Evolutionary conservation across 2,329 filamentous ascomycete species (phyloP), one percentile per base, ranked within the genome.

Genomic region (Talaromyces sp.): DNA sequence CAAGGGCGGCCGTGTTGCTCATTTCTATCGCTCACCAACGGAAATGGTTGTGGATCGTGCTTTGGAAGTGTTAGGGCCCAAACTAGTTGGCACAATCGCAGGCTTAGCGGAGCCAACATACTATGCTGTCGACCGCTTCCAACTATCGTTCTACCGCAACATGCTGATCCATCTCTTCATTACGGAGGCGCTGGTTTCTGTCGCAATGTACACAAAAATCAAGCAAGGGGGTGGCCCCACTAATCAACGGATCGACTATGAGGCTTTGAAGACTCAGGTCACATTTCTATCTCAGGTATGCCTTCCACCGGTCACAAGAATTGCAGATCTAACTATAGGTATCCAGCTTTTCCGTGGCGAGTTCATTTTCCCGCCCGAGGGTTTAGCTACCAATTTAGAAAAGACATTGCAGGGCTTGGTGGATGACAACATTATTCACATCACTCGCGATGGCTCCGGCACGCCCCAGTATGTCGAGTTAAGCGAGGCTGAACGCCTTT

Each of bases 121-220:
- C 73, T 96, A 90, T 65, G 94, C 94, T 4, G 91, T 97, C 35
- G 94, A 99, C 71, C 84, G 91, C 48, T 99, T 99, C 77, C 94
- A 99, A 69, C 82, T 99, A 9, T 96, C 91, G 0, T 99, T 99
- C 73, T 99, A 99, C 75, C 87, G 94, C 47, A 99, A 99, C 73
- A 97, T 97, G 94, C 97, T 93, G 0, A 99, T 99, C 56, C 94
- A 99, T 69, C 82, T 99, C 4, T 99, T 99, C 72, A 94, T 99
- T 52, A 88, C 91, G 2, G 92, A 97, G 70, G 89, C 93, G 0
- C 80, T 99, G 4, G 90, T 97, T 19, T 94, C 90, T 56, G 90
- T 87, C 4, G 89, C 89, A 24, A 87, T 99, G 80, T 99, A 99
- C 71, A 94, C 87, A 0, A 84, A 85, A 40, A 89, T 97, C 49